phyloP scores from a whole-genome alignment of 176 grass and related monocot genomes.

The Phyllostachys edulis region DNA sequence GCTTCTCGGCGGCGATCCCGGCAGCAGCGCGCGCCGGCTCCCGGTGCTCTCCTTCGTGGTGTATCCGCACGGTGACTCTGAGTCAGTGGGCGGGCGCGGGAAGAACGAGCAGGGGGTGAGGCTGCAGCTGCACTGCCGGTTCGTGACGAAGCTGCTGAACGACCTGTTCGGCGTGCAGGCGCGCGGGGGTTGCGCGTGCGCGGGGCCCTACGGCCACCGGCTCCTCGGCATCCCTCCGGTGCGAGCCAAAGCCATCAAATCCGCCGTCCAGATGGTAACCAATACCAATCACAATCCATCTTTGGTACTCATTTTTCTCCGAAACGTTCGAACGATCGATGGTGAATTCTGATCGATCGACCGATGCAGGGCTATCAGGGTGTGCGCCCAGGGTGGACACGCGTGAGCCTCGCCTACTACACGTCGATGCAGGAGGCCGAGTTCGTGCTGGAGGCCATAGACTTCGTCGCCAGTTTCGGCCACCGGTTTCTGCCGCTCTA shows the following conservation, averaged over 20 bases:
- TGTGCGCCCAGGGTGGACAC: constrained; percentile 72
- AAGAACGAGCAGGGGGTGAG: neutral
- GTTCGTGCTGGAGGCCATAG: constrained; percentile 66
- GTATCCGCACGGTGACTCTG: neutral
- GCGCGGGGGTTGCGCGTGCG: constrained; percentile 77
- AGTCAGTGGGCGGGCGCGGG: neutral
- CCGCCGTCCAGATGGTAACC: constrained; percentile 32
- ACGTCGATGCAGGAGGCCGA: constrained; percentile 52
- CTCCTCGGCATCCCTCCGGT: constrained; percentile 54
- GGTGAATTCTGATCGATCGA: neutral
- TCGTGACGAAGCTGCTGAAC: constrained; percentile 71
- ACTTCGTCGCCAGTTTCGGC: constrained; percentile 65
- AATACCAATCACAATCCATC: neutral
- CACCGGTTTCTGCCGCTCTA: constrained; percentile 77
- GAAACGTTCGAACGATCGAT: too few species aligned
- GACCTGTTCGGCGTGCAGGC: constrained; percentile 89
- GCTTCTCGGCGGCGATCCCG: constrained; percentile 40
- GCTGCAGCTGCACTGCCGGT: constrained; percentile 74
- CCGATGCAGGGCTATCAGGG: constrained; percentile 63
- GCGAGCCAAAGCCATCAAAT: constrained; percentile 51
- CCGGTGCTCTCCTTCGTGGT: constrained; percentile 75
- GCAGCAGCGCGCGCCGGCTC: constrained; percentile 16
- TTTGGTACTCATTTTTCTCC: neutral
- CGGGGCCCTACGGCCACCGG: constrained; percentile 67
- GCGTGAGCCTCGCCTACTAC: constrained; percentile 76